phyloP scores from a whole-genome alignment of 768 basidiomycete genomes.

The Leccinum broughii region DNA sequence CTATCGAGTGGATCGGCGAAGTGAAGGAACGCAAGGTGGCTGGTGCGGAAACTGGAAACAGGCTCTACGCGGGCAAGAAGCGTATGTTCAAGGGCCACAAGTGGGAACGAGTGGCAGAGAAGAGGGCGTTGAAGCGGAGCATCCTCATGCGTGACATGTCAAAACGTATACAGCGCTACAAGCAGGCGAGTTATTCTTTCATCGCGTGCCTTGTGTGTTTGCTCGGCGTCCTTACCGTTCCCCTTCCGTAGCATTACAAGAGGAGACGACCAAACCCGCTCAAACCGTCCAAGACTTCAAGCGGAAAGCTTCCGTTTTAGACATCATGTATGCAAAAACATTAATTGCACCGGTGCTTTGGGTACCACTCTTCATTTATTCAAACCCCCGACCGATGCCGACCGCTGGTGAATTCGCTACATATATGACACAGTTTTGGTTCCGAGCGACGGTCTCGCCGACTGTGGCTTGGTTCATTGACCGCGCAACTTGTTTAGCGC shows the following conservation, averaged over 20 bases:
- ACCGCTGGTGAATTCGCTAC: neutral
- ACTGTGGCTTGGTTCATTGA: neutral
- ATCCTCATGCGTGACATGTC: slow-evolving; percentile 71
- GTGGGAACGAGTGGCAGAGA: slow-evolving; percentile 65
- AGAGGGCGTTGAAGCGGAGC: slow-evolving; percentile 46
- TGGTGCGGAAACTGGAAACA: slow-evolving; percentile 57
- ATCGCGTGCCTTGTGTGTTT: neutral
- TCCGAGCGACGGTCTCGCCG: neutral
- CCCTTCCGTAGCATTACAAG: slow-evolving; percentile 28
- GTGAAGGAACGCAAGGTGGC: slow-evolving; percentile 40
- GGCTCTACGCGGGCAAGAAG: slow-evolving; percentile 74
- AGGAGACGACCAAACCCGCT: slow-evolving; percentile 56
- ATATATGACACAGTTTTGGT: neutral
- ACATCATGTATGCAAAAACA: slow-evolving; percentile 9
- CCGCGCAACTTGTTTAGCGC: neutral
- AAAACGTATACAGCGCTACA: slow-evolving; percentile 64
- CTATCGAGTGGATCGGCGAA: slow-evolving; percentile 44
- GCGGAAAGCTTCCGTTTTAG: slow-evolving; percentile 60
- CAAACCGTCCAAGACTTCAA: slow-evolving; percentile 50
- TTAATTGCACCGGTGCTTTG: slow-evolving; percentile 3
- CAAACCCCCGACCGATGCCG: neutral
- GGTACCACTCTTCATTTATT: neutral
- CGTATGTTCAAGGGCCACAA: slow-evolving; percentile 94
- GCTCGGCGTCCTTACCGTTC: slow-evolving; percentile 2
- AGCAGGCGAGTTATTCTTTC: slow-evolving; percentile 47